Evolutionary conservation across 176 grass and related monocot species (phyloP).

Genomic region (Avena atlantica): DNA sequence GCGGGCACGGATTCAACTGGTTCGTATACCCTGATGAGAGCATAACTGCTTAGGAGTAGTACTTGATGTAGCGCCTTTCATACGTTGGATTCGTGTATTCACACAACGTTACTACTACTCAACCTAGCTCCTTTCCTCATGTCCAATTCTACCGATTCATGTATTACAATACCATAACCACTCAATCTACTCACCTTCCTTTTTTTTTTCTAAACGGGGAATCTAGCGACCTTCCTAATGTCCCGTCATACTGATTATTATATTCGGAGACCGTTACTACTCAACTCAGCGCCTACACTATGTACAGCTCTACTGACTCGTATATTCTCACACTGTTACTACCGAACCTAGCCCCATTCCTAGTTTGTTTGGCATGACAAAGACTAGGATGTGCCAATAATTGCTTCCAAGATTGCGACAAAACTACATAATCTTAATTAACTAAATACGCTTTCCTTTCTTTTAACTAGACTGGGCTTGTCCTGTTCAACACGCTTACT

Average conservation of each 20-base stretch:
- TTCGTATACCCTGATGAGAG: no score
- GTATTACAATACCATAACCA: neutral
- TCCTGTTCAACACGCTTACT: no score
- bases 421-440: no score
- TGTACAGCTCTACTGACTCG: neutral
- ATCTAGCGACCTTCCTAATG: neutral
- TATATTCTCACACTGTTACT: neutral
- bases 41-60: no score
- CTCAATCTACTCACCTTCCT: neutral
- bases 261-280: neutral
- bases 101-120: no score
- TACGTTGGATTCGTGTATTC: no score
- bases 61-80: no score
- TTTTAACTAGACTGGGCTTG: no score
- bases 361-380: neutral
- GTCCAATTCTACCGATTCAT: neutral
- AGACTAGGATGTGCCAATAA: neutral
- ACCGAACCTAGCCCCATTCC: neutral
- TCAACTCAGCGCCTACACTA: neutral
- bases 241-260: neutral
- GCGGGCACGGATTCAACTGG: no score
- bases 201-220: no score
- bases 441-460: no score
- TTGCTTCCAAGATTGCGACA: neutral
- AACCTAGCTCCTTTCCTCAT: no score